These are phyloP conservation scores for Phytophthora pluvialis DNA, from an alignment of 352 stramenopile species.

Conservation along the genomic window DNA sequence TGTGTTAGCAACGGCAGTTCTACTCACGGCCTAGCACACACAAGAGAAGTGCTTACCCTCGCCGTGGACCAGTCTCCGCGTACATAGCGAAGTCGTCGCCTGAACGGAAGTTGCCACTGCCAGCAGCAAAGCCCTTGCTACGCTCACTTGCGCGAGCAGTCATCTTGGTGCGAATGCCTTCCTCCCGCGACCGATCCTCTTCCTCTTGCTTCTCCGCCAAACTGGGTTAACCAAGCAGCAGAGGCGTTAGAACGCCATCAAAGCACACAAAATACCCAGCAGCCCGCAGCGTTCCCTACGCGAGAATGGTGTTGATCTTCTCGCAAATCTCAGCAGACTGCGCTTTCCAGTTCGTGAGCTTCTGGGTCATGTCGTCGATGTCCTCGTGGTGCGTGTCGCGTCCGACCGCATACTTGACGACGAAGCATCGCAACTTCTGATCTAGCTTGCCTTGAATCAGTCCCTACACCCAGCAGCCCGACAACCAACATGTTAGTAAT, in stretches of 20 bases:
- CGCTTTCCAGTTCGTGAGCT: slow-evolving; percentile 84
- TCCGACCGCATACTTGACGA: slow-evolving; percentile 90
- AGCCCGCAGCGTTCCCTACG: slow-evolving; percentile 30
- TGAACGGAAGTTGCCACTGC: slow-evolving; percentile 36
- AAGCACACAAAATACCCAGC: background rate
- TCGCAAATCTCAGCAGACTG: slow-evolving; percentile 63
- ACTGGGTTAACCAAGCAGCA: slow-evolving; percentile 29
- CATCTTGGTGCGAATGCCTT: slow-evolving; percentile 64
- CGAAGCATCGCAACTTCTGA: slow-evolving; percentile 81
- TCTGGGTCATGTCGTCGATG: slow-evolving; percentile 90
- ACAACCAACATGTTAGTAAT: background rate
- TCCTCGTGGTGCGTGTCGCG: slow-evolving; percentile 87
- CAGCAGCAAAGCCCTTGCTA: slow-evolving; percentile 39
- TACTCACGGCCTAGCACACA: background rate
- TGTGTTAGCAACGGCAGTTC: background rate
- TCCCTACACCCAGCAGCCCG: slow-evolving; percentile 45
- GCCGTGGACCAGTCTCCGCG: slow-evolving; percentile 47
- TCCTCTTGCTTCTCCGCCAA: slow-evolving; percentile 62
- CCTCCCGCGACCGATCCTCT: slow-evolving; percentile 55
- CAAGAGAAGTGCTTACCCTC: slow-evolving; percentile 43
- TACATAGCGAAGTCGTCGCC: slow-evolving; percentile 58
- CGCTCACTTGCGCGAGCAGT: slow-evolving; percentile 55
- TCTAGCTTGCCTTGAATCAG: slow-evolving; percentile 92
- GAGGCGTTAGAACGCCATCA: slow-evolving; percentile 4
- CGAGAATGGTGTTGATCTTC: slow-evolving; percentile 77